Base-by-base conservation (phyloP, 202 grass and related monocot genomes). In the Setaria viridis region DNA sequence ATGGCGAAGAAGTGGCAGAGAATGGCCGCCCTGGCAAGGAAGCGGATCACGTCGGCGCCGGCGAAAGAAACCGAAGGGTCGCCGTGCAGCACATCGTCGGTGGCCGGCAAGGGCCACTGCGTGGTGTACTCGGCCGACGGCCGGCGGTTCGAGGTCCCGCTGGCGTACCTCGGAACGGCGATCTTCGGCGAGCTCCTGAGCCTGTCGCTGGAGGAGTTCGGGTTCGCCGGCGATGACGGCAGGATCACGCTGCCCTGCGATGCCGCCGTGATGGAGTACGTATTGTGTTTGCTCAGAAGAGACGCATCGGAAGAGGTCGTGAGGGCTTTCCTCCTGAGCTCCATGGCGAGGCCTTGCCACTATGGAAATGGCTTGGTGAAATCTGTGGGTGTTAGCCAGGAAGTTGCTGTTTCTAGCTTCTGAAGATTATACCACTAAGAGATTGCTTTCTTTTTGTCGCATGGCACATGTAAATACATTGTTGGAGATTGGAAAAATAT, bases 1-100 rank as follows among this genome's bases (percentile, higher is more conserved):
- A 54, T 92, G 82, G 87, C 82, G 2, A 88, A 74, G 65, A 93
- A 90, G 78, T 97, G 92, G 92, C 84, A 89, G 30, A 79, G 80
- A n/a, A 50, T 89, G 78, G 84, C 86, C 2, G 58, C 49, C 42
- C 49, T 83, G 4, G 60, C 77, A 0, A 55, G 78, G 64, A 80
- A 67, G 63, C 11, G 78, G 63, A n/a, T 80, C 11, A 25, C 63
- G 19, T 6, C 7, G 16, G 3, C 39, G 4, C 32, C 33, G 19
- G 33, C 33, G 1, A 17, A 68, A 68, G 19, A 67, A 55, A 11
- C 34, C 11, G 32, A 80, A 15, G 32, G 48, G 41, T 37, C 70
- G 4, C 10, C 63, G 10, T 86, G 76, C 20, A 79, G 80, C n/a
- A 79, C 50, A 0, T 64, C 54, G 17, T 3, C 50, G 13, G 62